These are phyloP conservation scores for Starmerella roubikii DNA, from an alignment of 805 yeast genomes.

Conservation along the genomic window DNA sequence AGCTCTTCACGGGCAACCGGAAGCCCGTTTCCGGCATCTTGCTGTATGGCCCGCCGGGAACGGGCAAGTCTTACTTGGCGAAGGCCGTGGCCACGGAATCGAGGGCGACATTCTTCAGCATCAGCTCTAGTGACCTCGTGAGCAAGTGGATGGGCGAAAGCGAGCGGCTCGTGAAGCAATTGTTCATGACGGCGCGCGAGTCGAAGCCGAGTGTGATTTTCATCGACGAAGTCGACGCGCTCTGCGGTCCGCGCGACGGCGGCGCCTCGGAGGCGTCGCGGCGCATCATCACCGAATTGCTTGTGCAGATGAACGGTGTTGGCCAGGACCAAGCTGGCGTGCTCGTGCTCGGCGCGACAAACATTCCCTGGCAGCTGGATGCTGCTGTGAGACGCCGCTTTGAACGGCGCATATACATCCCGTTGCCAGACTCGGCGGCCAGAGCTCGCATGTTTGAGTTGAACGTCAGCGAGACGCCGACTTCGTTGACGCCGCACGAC, in stretches of 20 bases:
- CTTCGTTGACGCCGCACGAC: conserved; percentile 60
- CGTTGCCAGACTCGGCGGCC: conserved; percentile 89
- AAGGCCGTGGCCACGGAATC: conserved; percentile 99
- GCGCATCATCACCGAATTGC: conserved; percentile 86
- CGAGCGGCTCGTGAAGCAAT: conserved; percentile 87
- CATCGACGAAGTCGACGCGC: conserved; percentile 95
- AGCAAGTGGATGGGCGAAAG: conserved; percentile 99
- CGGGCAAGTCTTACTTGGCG: conserved; percentile 93
- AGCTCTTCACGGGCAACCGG: conserved; percentile 83
- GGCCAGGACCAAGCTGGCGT: conserved; percentile 92
- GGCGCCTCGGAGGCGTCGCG: conserved; percentile 95
- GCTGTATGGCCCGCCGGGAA: conserved; percentile 89
- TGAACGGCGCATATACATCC: conserved; percentile 86
- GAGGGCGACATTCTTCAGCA: conserved; percentile 89
- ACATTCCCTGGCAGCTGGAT: conserved; percentile 97
- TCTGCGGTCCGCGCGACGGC: conserved; percentile 96
- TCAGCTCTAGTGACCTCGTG: conserved; percentile 89
- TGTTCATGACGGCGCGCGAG: conserved; percentile 92
- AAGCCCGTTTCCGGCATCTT: conserved; percentile 86
- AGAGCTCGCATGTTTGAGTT: conserved; percentile 87
- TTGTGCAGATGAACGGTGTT: conserved; percentile 98
- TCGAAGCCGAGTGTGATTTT: conserved; percentile 90
- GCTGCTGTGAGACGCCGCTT: conserved; percentile 95
- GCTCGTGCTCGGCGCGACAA: conserved; percentile 90
- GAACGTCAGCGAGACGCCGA: conserved; percentile 82